Evolutionary conservation across 1,284 basidiomycete species (phyloP), one percentile per base, ranked within the genome.

Genomic region (Cryptococcus sp.): DNA sequence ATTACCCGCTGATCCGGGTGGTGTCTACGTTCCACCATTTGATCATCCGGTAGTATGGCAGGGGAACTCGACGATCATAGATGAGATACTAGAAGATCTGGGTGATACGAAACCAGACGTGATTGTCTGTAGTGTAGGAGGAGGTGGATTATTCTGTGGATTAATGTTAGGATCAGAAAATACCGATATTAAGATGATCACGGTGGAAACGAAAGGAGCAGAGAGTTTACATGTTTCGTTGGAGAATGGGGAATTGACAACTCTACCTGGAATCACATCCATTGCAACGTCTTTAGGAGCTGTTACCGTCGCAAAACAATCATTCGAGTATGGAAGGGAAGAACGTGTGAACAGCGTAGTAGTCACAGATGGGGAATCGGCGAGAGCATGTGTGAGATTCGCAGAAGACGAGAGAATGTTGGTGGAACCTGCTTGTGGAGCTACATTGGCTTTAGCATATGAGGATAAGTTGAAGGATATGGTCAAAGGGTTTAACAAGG

Each of bases 361-460:
- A 31, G 67, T 69, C 13, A 58, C 54, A 3, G 67, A 69, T 46
- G 56, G 45, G 31, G 56, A 69, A 50, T 65, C 67, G 13, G 56
- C 58, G 1, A 35, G 57, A n/a, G 67, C 67, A 8, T 69, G 64
- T 58, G 43, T 62, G 34, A 23, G 51, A n/a, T 69, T 67, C 41
- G 61, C 62, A 10, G 65, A 69, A 30, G 65, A 69, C 32, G 64
- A 69, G 54, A 57, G 65, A 45, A 52, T 67, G 30, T 15, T 67
- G 46, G 67, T 69, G 3, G 67, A 69, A 57, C 63, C 65, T 1
- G 63, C 67, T 35, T 69, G 65, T 50, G 67, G 67, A 10, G 67
- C 67, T 10, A 63, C 61, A 11, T 30, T 69, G 13, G 67, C 67
- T 5, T 46, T 65, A 44, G 58, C 61, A 4, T 69, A 67, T 49